A percentile compares a stretch with the other conserved stretches of the same genome.
phyloP scores from a whole-genome alignment of 192 early-diverging fungal genomes.

The Coemansia sp. region DNA sequence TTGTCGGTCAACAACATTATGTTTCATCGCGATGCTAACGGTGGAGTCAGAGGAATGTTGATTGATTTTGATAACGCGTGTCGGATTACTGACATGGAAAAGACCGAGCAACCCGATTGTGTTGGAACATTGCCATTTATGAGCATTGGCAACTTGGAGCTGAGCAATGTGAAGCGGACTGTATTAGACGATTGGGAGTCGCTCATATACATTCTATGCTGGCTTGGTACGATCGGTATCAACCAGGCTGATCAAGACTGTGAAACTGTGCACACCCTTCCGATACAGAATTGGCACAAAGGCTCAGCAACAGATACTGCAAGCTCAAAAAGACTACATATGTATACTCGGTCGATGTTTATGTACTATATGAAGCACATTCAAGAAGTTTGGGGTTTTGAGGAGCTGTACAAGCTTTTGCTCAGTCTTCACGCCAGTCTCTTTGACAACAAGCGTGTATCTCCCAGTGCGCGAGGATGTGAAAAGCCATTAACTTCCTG shows the following conservation, averaged over 20 bases:
- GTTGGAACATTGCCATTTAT: constrained; percentile 32
- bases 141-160: constrained; percentile 26
- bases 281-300: no score
- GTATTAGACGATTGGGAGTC: constrained; percentile 38
- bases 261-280: constrained; percentile 10
- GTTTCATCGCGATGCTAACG: neutral
- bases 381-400: no score
- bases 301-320: neutral
- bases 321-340: neutral
- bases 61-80: constrained; percentile 24
- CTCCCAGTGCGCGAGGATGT: no score
- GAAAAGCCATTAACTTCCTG: neutral
- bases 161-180: neutral
- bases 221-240: no score
- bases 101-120: neutral
- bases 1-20: constrained; percentile 34
- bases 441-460: no score
- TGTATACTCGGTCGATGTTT: no score
- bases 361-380: no score
- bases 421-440: no score
- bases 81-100: no score
- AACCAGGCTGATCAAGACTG: no score
- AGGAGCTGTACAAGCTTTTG: no score
- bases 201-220: constrained; percentile 23
- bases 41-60: constrained; percentile 15